Percentiles rank a stretch among this genome's conserved stretches.
Evolutionary conservation across 305 asterid species (phyloP).

Genomic region (Stenogyne calaminthoides): DNA sequence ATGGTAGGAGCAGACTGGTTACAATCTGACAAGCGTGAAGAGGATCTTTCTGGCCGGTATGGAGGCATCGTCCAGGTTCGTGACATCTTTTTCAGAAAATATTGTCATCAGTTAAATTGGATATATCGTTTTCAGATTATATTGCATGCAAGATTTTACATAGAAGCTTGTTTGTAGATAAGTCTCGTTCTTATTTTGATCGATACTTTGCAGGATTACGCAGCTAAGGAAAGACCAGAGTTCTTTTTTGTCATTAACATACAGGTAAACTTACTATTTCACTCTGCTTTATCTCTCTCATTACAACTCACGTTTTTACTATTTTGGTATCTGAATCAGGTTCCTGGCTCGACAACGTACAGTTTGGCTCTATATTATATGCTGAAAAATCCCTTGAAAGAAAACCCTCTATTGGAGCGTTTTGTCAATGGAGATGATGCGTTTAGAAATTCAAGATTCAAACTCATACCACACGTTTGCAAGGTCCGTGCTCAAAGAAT

Average conservation of each 20-base stretch:
- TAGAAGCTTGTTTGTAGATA: neutral
- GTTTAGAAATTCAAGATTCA: slow-evolving; percentile 82
- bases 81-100: neutral
- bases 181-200: slow-evolving; percentile 25
- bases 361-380: slow-evolving; percentile 73
- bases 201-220: slow-evolving; percentile 57
- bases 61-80: slow-evolving; percentile 84
- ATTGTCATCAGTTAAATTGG: neutral
- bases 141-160: neutral
- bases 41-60: slow-evolving; percentile 66
- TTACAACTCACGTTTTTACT: neutral
- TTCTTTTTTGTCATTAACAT: slow-evolving; percentile 83
- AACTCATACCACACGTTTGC: slow-evolving; percentile 89
- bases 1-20: slow-evolving; percentile 92
- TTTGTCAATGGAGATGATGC: slow-evolving; percentile 88
- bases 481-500: slow-evolving; percentile 43
- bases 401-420: slow-evolving; percentile 67
- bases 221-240: slow-evolving; percentile 59
- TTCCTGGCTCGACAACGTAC: slow-evolving; percentile 67
- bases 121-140: neutral
- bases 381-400: slow-evolving; percentile 63
- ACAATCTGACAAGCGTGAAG: slow-evolving; percentile 74
- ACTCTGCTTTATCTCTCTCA: neutral
- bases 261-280: slow-evolving; percentile 49
- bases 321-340: slow-evolving; percentile 39